Evolutionary conservation across 2,329 filamentous ascomycete genomes (phyloP).

Genomic region (Aspergillus novofumigatus): DNA sequence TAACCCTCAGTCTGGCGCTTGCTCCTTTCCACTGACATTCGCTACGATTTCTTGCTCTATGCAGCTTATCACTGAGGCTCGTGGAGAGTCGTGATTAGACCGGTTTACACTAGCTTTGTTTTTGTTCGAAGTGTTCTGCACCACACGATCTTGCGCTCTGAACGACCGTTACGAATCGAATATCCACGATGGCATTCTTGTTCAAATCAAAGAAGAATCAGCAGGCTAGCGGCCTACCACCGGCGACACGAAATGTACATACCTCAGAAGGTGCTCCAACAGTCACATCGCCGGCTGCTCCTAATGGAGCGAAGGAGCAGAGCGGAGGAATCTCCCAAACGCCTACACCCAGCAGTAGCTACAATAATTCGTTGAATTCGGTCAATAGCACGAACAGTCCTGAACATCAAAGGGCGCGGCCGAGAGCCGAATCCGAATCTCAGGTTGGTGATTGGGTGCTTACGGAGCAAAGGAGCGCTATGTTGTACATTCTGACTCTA

Average conservation of each 20-base stretch:
- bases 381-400: slow-evolving; percentile 61
- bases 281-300: slow-evolving; percentile 38
- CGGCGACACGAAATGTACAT: slow-evolving; percentile 53
- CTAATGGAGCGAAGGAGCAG: slow-evolving; percentile 44
- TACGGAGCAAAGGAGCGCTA: not conserved
- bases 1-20: slow-evolving; percentile 11
- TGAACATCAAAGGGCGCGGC: slow-evolving; percentile 58
- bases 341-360: slow-evolving; percentile 71
- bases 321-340: slow-evolving; percentile 46
- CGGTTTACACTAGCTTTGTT: slow-evolving; percentile 6
- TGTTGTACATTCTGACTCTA: slow-evolving; percentile 1
- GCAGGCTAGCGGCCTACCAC: slow-evolving; percentile 48
- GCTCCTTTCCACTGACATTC: slow-evolving; percentile 6
- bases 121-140: slow-evolving; percentile 3
- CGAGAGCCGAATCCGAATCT: slow-evolving; percentile 51
- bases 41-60: not conserved
- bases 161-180: slow-evolving; percentile 33
- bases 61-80: not conserved
- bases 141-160: slow-evolving; percentile 14
- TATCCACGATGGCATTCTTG: slow-evolving; percentile 66
- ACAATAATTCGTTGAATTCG: slow-evolving; percentile 63
- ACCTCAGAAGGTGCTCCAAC: slow-evolving; percentile 51
- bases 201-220: slow-evolving; percentile 79
- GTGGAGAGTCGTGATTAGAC: not conserved
- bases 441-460: slow-evolving; percentile 43